phyloP scores from a whole-genome alignment of 2,329 filamentous ascomycete genomes.

The Bimuria novae-zelandiae region DNA sequence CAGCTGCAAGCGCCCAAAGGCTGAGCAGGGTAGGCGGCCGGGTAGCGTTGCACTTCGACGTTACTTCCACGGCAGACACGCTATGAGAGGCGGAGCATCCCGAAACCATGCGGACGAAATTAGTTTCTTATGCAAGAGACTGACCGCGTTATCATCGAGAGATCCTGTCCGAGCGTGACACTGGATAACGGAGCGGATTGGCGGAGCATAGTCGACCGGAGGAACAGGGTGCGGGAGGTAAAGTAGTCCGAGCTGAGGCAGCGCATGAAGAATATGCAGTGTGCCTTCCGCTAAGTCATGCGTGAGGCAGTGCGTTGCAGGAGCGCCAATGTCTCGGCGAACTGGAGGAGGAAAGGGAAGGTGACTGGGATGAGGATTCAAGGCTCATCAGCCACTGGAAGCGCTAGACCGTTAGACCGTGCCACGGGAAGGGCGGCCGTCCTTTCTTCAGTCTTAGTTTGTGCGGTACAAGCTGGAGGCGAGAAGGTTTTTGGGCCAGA shows the following conservation, averaged over 20 bases:
- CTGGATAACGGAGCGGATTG: conserved; percentile 2
- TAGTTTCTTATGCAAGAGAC: conserved; percentile 1
- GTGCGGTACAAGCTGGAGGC: background rate
- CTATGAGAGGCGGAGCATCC: conserved; percentile 14
- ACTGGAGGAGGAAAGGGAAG: background rate
- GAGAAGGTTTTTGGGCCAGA: background rate
- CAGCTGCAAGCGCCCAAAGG: background rate
- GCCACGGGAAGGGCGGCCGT: background rate
- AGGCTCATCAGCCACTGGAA: background rate
- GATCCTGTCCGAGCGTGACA: background rate
- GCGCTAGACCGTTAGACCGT: background rate
- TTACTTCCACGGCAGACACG: conserved; percentile 12
- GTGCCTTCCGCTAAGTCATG: too few species aligned
- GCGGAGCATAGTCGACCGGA: background rate
- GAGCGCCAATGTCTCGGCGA: conserved; percentile 2
- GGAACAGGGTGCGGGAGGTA: background rate
- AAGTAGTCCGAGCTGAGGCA: background rate
- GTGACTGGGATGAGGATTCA: background rate
- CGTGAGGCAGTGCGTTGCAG: background rate
- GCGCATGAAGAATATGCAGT: too few species aligned
- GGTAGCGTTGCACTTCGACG: conserved; percentile 12
- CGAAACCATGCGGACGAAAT: conserved; percentile 2
- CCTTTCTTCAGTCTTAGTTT: background rate
- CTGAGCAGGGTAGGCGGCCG: background rate
- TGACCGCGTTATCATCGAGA: background rate